A percentile compares a stretch with the other conserved stretches of the same genome.
Evolutionary conservation across 345 rosid genomes (phyloP).

Genomic region (Pistacia vera): DNA sequence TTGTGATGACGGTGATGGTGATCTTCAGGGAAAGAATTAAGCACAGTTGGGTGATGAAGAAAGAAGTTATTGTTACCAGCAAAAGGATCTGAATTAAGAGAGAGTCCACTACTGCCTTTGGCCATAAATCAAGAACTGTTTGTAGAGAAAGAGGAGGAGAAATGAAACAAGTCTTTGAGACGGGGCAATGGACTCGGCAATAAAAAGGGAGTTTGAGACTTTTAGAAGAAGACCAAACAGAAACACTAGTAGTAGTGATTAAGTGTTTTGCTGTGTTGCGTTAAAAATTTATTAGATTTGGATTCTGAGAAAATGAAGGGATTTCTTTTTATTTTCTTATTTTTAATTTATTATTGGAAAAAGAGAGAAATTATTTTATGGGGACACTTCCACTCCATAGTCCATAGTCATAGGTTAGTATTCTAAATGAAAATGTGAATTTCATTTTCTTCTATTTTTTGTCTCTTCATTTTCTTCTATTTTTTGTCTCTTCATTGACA

Average conservation of each 20-base stretch:
- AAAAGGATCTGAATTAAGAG: slow-evolving; percentile 60
- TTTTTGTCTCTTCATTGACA: too few species aligned
- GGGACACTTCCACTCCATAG: too few species aligned
- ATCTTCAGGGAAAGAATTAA: slow-evolving; percentile 50
- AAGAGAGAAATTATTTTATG: not conserved
- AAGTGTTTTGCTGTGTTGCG: not conserved
- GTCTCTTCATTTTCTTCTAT: too few species aligned
- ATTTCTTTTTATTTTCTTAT: not conserved
- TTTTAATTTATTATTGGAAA: not conserved
- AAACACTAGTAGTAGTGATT: slow-evolving; percentile 9
- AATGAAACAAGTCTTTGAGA: slow-evolving; percentile 34
- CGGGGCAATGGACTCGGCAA: slow-evolving; percentile 78
- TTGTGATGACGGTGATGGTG: not conserved
- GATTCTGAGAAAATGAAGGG: not conserved
- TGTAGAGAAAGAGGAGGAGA: slow-evolving; percentile 23
- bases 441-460: too few species aligned
- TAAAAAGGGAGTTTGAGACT: slow-evolving; percentile 42
- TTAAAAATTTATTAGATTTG: slow-evolving; percentile 1
- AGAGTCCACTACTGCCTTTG: slow-evolving; percentile 52
- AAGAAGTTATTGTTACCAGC: slow-evolving; percentile 21
- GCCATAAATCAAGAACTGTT: slow-evolving; percentile 50
- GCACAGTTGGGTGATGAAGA: slow-evolving; percentile 39
- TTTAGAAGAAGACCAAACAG: slow-evolving; percentile 41
- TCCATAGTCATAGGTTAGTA: too few species aligned
- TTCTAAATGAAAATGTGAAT: too few species aligned